Evolutionary conservation across 345 rosid species (phyloP), one percentile per base, ranked within the genome.

Genomic region (Brassica rapa): DNA sequence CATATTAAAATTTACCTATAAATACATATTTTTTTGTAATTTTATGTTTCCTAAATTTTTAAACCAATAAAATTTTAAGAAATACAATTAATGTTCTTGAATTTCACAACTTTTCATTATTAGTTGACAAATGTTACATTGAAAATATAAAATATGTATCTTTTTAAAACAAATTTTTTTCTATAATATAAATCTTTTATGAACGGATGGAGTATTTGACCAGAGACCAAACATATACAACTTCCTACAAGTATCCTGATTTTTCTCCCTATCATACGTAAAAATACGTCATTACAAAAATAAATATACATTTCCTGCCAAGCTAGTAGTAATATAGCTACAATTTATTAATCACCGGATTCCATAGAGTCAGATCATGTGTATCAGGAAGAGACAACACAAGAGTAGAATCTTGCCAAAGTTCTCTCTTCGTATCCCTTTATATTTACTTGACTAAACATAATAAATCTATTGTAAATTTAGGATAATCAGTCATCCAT

Each of bases 201-300:
- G n/a, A n/a, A n/a, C n/a, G n/a, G n/a, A n/a, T n/a, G n/a, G n/a
- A 7, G 6, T 70, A 32, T 70, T 49, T 53, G 73, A 69, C 73
- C 11, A 1, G 25, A 51, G 15, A 60, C 27, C 27, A 43, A 43
- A 3, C n/a, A n/a, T n/a, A n/a, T 43, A 43, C 51, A 43, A 12
- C 27, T 66, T 23, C 27, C 19, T 29, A 39, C 10, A 14, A 6
- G 37, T 14, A 62, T 29, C 19, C 66, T 62, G n/a, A 33, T 19
- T 5, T 39, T 60, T 55, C 32, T 33, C 30, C 56, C 56, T n/a
- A 23, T 57, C 75, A n/a, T 35, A 71, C 1, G 62, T n/a, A 60
- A 24, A 5, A 3, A 25, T 15, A 4, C 59, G 14, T 16, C 10
- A 33, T 8, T n/a, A 6, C 5, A 62, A n/a, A 14, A 29, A 62